Base-by-base conservation (phyloP, 768 basidiomycete genomes). In the Termitomyces sp. region DNA sequence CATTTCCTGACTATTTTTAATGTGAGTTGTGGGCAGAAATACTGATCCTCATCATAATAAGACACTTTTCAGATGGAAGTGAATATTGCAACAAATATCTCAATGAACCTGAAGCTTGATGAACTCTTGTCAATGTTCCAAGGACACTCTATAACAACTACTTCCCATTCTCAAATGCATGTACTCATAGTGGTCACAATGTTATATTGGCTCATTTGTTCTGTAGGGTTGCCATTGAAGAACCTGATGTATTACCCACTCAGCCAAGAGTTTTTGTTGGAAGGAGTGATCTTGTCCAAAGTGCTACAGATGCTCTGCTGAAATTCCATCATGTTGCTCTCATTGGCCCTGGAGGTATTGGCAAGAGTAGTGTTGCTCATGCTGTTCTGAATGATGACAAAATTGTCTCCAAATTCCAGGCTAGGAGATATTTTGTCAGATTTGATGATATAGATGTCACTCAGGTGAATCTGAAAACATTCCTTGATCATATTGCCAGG, bases 81-180 rank as follows among this genome's bases (percentile, higher is more conserved):
- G 14, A 63, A 59, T 20, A 20, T 20, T 20, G 20, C 20, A 20
- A 20, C 20, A 20, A 20, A 20, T 34, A 60, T 65, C 1, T 34
- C 60, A 0, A 36, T 40, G 10, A 66, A 63, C 36, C 8, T 60
- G 14, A 65, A 65, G 11, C 43, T 61, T 8, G 61, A 65, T 20
- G 43, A 65, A 42, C 53, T 65, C 4, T 31, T 60, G 7, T 25
- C 32, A 3, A n/a, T 15, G 32, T 60, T 59, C 8, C 50, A 56
- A 42, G 56, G 52, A n/a, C 29, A 52, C 20, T n/a, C 43, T 8
- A 46, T 6, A 17, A 25, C 32, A 17, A 25, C 32, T 0, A 48
- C 5, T 32, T 37, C 56, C 8, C 46, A 31, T 17, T 1, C 11
- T 11, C 34, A 54, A 14, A 25, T n/a, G 51, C 5, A 52, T 52